Conservation (phyloP, 345 rosid species). For the Pugionium dolabratum region DNA sequence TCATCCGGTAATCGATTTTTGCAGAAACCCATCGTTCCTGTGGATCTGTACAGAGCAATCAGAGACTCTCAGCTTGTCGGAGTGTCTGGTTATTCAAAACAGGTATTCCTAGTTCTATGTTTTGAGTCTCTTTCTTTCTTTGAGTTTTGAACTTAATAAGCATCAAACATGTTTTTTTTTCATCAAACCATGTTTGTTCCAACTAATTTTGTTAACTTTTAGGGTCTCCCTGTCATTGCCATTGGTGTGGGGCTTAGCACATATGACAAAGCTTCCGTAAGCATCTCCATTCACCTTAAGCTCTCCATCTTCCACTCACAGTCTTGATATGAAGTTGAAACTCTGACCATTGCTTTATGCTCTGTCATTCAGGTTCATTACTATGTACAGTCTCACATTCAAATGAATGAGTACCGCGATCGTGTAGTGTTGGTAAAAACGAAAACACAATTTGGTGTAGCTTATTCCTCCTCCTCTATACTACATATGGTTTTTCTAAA, state of each 20-base stretch:
- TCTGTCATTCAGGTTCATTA: constrained; percentile 61
- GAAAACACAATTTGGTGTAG: not conserved
- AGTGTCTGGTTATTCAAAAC: constrained; percentile 84
- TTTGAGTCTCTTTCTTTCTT: constrained; percentile 17
- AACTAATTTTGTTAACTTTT: constrained; percentile 3
- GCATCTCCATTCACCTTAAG: constrained; percentile 26
- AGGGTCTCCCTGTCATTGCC: constrained; percentile 97
- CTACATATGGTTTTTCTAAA: not conserved
- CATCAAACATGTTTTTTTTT: not conserved
- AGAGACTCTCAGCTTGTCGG: constrained; percentile 94
- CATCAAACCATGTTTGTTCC: constrained; percentile 4
- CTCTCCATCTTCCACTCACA: constrained; percentile 4
- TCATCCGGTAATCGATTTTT: constrained; percentile 13
- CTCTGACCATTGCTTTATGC: constrained; percentile 18
- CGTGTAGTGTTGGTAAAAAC: constrained; percentile 76
- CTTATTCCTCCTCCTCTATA: not conserved
- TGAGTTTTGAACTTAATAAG: not conserved
- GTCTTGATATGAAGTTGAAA: constrained; percentile 16
- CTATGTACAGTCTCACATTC: constrained; percentile 96
- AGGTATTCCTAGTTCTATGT: constrained; percentile 52
- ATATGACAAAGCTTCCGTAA: constrained; percentile 93
- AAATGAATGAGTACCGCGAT: constrained; percentile 94
- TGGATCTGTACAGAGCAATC: constrained; percentile 73
- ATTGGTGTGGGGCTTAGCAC: constrained; percentile 90
- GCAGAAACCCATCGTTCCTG: constrained; percentile 87